Evolutionary conservation across 257 asterid species (phyloP), one percentile per base, ranked within the genome.

Genomic region (Sherardia arvensis): DNA sequence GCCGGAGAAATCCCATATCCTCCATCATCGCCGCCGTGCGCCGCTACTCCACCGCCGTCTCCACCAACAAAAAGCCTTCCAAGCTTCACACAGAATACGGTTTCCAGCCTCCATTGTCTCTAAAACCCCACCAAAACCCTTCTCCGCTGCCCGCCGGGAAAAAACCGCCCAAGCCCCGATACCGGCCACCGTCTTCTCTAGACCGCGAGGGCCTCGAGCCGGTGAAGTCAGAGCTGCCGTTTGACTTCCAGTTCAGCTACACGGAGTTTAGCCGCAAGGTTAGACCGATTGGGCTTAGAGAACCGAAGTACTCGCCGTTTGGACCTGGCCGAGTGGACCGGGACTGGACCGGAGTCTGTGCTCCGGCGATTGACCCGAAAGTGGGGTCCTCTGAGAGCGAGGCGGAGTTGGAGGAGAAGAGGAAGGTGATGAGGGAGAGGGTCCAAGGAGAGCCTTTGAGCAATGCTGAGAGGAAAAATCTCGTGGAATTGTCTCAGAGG

Each of bases 181-280:
- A 83, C 74, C 91, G 95, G 11, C 96, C 98, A 7, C 96, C 94
- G 8, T 91, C 98, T 10, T 88, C 98, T 14, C 83, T 91, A 3
- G 86, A 82, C 29, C 76, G 81, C 29, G 32, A 82, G 29, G 78
- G 70, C 2, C 36, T 59, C 8, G 74, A 75, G n/a, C 84, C 91
- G 25, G 29, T 65, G 23, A 68, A n/a, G 1, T 80, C 95, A 68
- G 82, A 81, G 51, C 82, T 88, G 15, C 99, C 99, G 15, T 92
- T 92, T 65, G 99, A 92, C 27, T 92, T 87, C 75, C 93, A 96
- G 68, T 92, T 92, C 81, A 89, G 97, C 67, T 92, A 92, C 87
- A 85, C 99, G 1, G 97, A 92, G 65, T 84, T 87, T 78, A 92
- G 85, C 71, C 36, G 90, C 1, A 73, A 61, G 34, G 78, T 72